Evolutionary conservation across 129 eudicot genomes (phyloP).

Genomic region (Chrysanthemum seticuspe): DNA sequence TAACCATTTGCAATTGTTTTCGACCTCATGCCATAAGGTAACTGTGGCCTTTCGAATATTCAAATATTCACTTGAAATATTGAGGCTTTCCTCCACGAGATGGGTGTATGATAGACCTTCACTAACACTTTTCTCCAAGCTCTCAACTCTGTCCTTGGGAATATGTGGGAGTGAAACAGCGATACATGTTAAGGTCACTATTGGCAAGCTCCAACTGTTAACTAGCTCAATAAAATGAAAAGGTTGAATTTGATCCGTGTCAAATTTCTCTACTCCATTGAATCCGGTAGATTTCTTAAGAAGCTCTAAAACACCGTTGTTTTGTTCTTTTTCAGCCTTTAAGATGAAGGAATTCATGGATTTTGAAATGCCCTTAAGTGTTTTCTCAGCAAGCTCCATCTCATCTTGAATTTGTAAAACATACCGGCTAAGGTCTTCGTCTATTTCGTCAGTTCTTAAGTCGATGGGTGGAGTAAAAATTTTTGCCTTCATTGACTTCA

Average conservation of each 20-base stretch:
- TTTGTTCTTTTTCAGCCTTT: neutral
- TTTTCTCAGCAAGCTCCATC: neutral
- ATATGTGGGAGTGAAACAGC: conserved; percentile 3
- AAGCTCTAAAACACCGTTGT: neutral
- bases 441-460: neutral
- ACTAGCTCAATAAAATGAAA: neutral
- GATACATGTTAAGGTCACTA: conserved; percentile 12
- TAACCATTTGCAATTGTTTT: neutral
- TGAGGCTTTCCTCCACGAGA: conserved; percentile 14
- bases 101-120: conserved; percentile 12
- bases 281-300: neutral
- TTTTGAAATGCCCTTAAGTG: neutral
- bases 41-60: neutral
- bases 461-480: neutral
- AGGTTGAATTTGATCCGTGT: neutral
- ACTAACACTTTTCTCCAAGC: conserved; percentile 8
- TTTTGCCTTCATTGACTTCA: neutral
- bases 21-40: neutral
- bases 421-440: neutral
- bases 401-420: neutral
- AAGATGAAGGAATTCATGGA: conserved; percentile 11
- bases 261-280: neutral
- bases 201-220: conserved; percentile 17
- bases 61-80: neutral
- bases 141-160: neutral